Evolutionary conservation across 2,329 filamentous ascomycete genomes (phyloP), one percentile per base, ranked within the genome.

Genomic region (Xylaria sp.): DNA sequence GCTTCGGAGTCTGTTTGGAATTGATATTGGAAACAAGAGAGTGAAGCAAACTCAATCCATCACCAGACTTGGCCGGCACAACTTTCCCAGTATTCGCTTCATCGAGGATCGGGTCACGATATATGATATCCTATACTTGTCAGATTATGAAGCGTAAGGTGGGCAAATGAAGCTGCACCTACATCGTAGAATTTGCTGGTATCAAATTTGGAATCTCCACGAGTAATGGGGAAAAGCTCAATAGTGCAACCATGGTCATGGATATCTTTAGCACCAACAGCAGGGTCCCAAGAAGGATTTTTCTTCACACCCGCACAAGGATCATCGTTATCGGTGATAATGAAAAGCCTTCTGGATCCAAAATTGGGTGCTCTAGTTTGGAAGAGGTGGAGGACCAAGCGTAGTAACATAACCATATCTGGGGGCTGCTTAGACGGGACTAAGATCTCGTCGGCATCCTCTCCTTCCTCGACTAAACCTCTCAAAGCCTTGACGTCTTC

Each of bases 351-450:
- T 67, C 95, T 86, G 5, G 95, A 98, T 3, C 93, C 91, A 78
- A 98, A 98, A 75, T 97, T 98, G 20, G 96, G 90, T 0, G 96
- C 94, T 77, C 92, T 97, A 2, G 93, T 97, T 0, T 94, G 97
- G 77, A 99, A 97, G 58, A 98, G 92, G 76, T 97, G 94, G 72
- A 98, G 98, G 42, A 94, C 95, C 73, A 94, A 97, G 77, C 97
- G 97, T 1, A 99, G 84, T 2, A 99, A 86, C 73, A 94, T 97
- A 10, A 92, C 89, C 90, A 99, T 97, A 38, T 90, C 89, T 0
- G 92, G 89, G 1, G 85, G 82, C 62, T 94, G 89, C 3, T 86
- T 81, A 0, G 92, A 87, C 1, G 94, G 90, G 5, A 85, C 84
- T 39, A 98, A 81, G 3, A 97, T 81, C 9, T 89, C 85, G 2